Conservation (phyloP, 768 basidiomycete species). For the Tricholoma matsutake region DNA sequence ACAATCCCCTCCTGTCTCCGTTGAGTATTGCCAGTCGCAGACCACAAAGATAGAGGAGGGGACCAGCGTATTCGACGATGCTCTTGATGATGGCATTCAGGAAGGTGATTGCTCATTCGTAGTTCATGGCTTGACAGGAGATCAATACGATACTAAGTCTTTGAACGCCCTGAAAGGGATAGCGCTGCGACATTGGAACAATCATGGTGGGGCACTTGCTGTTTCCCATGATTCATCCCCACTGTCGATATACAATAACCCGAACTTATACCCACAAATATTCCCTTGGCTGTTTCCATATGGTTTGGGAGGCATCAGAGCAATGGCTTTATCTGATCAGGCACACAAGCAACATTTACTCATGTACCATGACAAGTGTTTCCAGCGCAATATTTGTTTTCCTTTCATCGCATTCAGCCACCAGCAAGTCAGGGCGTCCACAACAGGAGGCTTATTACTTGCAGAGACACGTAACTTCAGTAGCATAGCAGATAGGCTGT, state of each 20-base stretch:
- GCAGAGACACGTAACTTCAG: conserved; percentile 24
- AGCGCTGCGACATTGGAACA: too few species aligned
- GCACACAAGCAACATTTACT: conserved; percentile 25
- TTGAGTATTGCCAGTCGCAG: conserved; percentile 19
- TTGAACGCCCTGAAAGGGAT: too few species aligned
- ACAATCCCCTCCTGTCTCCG: conserved; percentile 18
- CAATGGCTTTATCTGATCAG: conserved; percentile 9
- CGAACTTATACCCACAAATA: conserved; percentile 35
- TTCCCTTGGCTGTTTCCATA: conserved; percentile 44
- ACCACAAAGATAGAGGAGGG: conserved; percentile 14
- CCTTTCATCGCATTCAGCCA: conserved; percentile 38
- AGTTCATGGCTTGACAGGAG: too few species aligned
- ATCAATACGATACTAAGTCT: too few species aligned
- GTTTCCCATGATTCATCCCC: too few species aligned
- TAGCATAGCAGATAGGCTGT: conserved; percentile 19
- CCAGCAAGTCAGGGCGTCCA: conserved; percentile 30
- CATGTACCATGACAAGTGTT: conserved; percentile 37
- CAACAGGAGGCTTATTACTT: conserved; percentile 24
- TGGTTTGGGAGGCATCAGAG: conserved; percentile 25
- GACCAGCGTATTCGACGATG: too few species aligned
- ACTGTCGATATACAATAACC: conserved; percentile 26
- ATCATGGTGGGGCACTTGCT: too few species aligned
- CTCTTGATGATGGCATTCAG: too few species aligned
- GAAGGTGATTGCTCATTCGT: too few species aligned
- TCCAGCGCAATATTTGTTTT: conserved; percentile 35